A percentile compares a stretch with the other conserved stretches of the same genome.
Evolutionary conservation across 306 rosid species (phyloP).

Genomic region (Styphnolobium japonicum): DNA sequence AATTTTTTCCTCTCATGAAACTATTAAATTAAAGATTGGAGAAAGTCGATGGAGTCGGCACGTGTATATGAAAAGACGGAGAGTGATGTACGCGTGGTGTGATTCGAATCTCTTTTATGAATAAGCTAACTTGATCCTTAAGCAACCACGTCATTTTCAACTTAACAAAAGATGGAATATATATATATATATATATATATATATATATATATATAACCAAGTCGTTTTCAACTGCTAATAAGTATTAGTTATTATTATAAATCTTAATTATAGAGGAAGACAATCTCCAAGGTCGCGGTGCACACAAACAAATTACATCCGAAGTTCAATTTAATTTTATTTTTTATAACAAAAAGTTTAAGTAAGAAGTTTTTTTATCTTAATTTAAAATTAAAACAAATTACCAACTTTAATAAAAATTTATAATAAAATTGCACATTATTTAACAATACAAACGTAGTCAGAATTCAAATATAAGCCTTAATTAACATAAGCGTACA

Average conservation of each 20-base stretch:
- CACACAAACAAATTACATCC: background rate
- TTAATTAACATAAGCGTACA: too few species aligned
- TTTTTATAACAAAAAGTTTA: too few species aligned
- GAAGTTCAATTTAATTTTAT: too few species aligned
- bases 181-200: background rate
- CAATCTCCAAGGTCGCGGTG: background rate
- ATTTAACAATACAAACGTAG: too few species aligned
- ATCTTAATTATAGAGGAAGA: background rate
- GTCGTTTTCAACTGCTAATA: background rate
- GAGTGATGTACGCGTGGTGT: background rate
- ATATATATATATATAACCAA: background rate
- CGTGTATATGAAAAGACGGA: background rate
- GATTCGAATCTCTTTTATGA: conserved; percentile 15
- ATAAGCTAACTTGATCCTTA: conserved; percentile 33
- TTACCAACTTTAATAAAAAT: too few species aligned
- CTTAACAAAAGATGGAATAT: background rate
- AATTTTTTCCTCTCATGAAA: background rate
- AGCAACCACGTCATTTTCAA: conserved; percentile 32
- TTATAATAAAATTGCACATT: too few species aligned
- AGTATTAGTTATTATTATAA: background rate
- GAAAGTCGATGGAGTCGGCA: background rate
- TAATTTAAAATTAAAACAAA: too few species aligned
- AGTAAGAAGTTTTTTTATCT: too few species aligned
- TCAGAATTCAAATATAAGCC: too few species aligned
- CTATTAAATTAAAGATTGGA: background rate